A percentile compares a stretch with the other conserved stretches of the same genome.
phyloP scores from a whole-genome alignment of 306 rosid genomes.

The Cotoneaster glaucophyllus region DNA sequence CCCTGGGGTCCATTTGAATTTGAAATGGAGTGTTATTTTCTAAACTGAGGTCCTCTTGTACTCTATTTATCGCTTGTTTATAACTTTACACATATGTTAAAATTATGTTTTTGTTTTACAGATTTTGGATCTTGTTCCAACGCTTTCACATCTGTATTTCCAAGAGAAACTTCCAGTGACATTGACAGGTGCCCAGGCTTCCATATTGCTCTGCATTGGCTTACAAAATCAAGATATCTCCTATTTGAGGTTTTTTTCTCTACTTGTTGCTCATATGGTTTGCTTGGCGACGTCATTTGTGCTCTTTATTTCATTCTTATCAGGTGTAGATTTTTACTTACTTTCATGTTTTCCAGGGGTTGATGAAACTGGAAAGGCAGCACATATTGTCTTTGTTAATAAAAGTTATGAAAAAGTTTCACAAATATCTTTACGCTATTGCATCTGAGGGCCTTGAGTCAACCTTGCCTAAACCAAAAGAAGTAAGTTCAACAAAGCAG shows the following conservation, averaged over 20 bases:
- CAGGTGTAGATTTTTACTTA: conserved; percentile 10
- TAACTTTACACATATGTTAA: neutral
- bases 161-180: conserved; percentile 70
- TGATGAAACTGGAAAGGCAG: conserved; percentile 62
- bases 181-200: conserved; percentile 61
- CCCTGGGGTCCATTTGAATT: neutral
- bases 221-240: conserved; percentile 63
- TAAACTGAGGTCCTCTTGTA: neutral
- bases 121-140: conserved; percentile 78
- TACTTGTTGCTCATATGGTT: neutral
- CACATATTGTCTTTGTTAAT: conserved; percentile 78
- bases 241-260: conserved; percentile 60
- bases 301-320: neutral
- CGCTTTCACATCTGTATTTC: conserved; percentile 59
- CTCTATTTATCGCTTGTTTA: neutral
- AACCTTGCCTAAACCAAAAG: conserved; percentile 68
- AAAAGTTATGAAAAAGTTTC: conserved; percentile 72
- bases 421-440: conserved; percentile 48
- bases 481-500: conserved; percentile 35
- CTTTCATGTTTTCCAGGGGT: conserved; percentile 41
- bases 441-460: conserved; percentile 68
- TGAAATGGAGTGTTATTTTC: neutral
- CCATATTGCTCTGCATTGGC: conserved; percentile 87
- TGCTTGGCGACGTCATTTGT: neutral
- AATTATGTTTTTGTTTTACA: conserved; percentile 28